Conservation (phyloP, 139 green algal species). For the Microglena sp. region DNA sequence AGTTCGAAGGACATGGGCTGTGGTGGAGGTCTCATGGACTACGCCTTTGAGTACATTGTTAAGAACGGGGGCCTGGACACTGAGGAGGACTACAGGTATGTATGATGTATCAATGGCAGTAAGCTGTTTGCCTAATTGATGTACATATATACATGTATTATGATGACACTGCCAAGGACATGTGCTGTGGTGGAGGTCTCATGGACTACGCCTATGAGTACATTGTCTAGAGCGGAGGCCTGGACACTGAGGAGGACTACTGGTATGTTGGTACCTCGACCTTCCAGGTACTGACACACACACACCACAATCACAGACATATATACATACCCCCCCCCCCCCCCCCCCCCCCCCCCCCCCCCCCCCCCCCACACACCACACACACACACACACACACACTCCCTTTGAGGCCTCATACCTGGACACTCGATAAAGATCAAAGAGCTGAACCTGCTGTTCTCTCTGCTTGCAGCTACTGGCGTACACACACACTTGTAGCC, state of each 20-base stretch:
- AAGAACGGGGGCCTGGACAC: conserved; percentile 73
- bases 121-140: not conserved
- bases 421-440: not conserved
- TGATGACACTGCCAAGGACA: conserved; percentile 28
- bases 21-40: conserved; percentile 66
- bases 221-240: conserved; percentile 54
- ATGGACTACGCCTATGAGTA: conserved; percentile 73
- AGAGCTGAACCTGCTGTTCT: no score
- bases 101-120: not conserved
- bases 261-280: no score
- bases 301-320: no score
- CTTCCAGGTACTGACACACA: conserved; percentile 18
- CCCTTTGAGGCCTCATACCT: not conserved
- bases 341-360: no score
- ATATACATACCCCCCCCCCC: no score
- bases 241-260: conserved; percentile 83
- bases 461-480: no score
- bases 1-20: conserved; percentile 42
- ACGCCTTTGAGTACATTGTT: conserved; percentile 64
- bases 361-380: no score
- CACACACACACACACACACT: conserved; percentile 6
- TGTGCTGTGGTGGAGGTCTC: conserved; percentile 67
- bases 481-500: no score
- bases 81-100: conserved; percentile 65
- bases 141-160: not conserved